phyloP scores from a whole-genome alignment of 176 grass and related monocot genomes.

The Lolium multiflorum region DNA sequence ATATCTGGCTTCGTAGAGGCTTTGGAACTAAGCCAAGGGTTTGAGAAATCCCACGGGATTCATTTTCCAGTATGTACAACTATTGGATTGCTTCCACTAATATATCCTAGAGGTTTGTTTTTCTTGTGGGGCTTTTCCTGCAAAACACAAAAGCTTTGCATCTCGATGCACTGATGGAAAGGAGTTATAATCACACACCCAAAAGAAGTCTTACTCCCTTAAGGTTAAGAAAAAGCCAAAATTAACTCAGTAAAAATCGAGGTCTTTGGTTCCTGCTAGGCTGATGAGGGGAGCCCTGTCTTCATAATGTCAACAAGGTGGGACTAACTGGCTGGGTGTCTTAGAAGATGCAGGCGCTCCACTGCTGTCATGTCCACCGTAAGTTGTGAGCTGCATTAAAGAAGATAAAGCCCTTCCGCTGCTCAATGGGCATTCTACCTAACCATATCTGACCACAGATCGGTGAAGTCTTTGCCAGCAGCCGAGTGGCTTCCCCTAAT shows the following conservation, averaged over 20 bases:
- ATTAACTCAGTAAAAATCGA: not conserved
- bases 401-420: not conserved
- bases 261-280: not conserved
- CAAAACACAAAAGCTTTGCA: conserved; percentile 6
- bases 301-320: not conserved
- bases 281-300: not conserved
- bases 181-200: not conserved
- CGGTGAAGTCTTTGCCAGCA: not conserved
- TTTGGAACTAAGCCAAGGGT: not conserved
- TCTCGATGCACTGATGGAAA: not conserved
- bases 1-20: not conserved
- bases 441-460: not conserved
- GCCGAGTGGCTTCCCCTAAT: conserved; percentile 2
- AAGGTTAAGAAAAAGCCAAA: not conserved
- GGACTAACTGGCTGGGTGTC: not conserved
- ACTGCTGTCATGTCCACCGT: not conserved
- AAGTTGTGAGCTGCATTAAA: not conserved
- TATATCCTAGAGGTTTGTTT: conserved; percentile 13
- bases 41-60: not conserved
- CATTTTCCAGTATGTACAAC: conserved; percentile 13
- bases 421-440: not conserved
- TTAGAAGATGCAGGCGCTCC: not conserved
- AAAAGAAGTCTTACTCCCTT: conserved; percentile 8
- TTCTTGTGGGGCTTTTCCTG: not conserved
- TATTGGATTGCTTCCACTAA: not conserved